Evolutionary conservation across 345 rosid genomes (phyloP).

Genomic region (Anacardium occidentale): DNA sequence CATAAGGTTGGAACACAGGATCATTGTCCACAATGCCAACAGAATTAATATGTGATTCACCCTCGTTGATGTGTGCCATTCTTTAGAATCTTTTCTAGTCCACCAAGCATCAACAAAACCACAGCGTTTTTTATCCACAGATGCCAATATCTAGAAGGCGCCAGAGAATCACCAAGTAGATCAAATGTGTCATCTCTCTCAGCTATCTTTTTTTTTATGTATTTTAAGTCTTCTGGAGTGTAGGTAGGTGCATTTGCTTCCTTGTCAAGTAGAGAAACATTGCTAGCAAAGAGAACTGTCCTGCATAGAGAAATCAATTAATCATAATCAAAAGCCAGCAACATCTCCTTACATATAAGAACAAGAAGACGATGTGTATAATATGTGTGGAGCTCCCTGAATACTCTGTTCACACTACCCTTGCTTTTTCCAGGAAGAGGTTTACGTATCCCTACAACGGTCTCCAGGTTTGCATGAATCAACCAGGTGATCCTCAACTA

Average conservation of each 20-base stretch:
- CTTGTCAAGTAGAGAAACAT: conserved; percentile 85
- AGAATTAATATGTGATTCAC: conserved; percentile 38
- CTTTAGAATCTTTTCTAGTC: conserved; percentile 88
- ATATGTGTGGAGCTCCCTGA: conserved; percentile 51
- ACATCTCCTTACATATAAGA: neutral
- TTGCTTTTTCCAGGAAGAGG: conserved; percentile 93
- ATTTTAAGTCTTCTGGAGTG: conserved; percentile 69
- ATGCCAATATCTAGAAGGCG: conserved; percentile 95
- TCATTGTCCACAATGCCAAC: neutral
- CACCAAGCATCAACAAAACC: conserved; percentile 85
- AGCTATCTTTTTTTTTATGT: conserved; percentile 85
- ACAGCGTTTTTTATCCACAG: conserved; percentile 98
- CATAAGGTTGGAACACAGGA: neutral
- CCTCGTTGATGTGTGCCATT: conserved; percentile 98
- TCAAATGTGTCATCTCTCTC: conserved; percentile 86
- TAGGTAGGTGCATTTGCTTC: too few relatives aligned
- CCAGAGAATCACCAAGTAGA: conserved; percentile 82
- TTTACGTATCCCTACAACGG: conserved; percentile 83
- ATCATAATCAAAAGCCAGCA: conserved; percentile 18
- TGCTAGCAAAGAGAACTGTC: conserved; percentile 89
- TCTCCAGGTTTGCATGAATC: conserved; percentile 99
- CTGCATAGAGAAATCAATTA: conserved; percentile 38
- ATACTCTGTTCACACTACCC: conserved; percentile 97
- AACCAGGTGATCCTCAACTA: conserved; percentile 95
- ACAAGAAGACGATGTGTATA: neutral